Evolutionary conservation across 2,329 filamentous ascomycete species (phyloP).

Genomic region (Aspergillus tubingensis): DNA sequence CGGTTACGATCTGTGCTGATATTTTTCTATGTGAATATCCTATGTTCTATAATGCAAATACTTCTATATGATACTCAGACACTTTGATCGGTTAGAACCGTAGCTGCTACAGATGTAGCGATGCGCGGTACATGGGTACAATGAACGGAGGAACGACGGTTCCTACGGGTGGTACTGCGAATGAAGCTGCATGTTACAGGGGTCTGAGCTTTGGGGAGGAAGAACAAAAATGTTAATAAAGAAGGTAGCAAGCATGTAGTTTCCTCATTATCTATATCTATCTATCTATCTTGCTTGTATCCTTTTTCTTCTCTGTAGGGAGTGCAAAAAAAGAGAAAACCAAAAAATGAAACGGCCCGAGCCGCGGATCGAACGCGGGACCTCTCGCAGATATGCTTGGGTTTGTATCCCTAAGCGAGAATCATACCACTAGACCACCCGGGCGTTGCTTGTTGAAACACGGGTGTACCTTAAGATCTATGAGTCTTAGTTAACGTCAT

Average conservation of each 20-base stretch:
- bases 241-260: no score
- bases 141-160: no score
- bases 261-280: no score
- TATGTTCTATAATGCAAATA: slow-evolving; percentile 6
- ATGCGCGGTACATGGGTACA: no score
- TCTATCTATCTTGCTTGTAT: no score
- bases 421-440: slow-evolving; percentile 30
- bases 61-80: not conserved
- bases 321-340: not conserved
- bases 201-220: no score
- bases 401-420: slow-evolving; percentile 24
- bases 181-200: no score
- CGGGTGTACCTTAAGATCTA: not conserved
- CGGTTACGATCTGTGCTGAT: not conserved
- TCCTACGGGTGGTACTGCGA: no score
- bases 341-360: slow-evolving; percentile 22
- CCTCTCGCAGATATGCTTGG: slow-evolving; percentile 28
- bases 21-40: slow-evolving; percentile 6
- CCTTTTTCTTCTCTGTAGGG: no score
- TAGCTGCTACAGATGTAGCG: no score
- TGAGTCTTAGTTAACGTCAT: not conserved
- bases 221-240: no score
- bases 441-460: slow-evolving; percentile 10
- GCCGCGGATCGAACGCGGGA: slow-evolving; percentile 22
- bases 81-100: not conserved